A percentile compares a stretch with the other conserved stretches of the same genome.
phyloP scores from a whole-genome alignment of 139 green algal species.

The Chlamydomonas urium region DNA sequence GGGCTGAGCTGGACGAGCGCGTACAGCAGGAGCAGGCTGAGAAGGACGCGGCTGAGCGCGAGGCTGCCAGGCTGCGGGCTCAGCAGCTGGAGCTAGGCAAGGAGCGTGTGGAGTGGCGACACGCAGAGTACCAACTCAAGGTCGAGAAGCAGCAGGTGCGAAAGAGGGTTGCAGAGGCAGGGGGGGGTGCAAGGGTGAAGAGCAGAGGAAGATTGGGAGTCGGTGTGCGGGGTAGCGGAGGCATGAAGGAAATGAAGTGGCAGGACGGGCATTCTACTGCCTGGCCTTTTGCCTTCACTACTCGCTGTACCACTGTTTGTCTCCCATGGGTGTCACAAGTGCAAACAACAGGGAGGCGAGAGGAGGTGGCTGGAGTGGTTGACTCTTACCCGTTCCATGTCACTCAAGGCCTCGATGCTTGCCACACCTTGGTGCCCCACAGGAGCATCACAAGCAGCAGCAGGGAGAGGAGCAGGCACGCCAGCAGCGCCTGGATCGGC shows the following conservation, averaged over 20 bases:
- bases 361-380: too few relatives aligned
- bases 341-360: too few relatives aligned
- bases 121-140: constrained; percentile 13
- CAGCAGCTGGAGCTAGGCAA: constrained; percentile 15
- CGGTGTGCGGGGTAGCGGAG: too few relatives aligned
- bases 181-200: too few relatives aligned
- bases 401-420: background rate
- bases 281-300: too few relatives aligned
- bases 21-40: background rate
- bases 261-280: too few relatives aligned
- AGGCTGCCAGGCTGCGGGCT: background rate
- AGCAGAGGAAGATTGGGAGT: too few relatives aligned
- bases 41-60: constrained; percentile 4
- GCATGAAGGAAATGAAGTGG: too few relatives aligned
- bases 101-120: constrained; percentile 21
- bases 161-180: too few relatives aligned
- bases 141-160: constrained; percentile 7
- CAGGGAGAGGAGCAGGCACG: background rate
- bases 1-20: constrained; percentile 17
- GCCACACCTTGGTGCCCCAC: background rate
- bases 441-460: background rate
- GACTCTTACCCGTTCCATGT: background rate
- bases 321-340: too few relatives aligned
- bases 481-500: constrained; percentile 17
- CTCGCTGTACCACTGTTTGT: too few relatives aligned